Evolutionary conservation across 306 rosid genomes (phyloP), one percentile per base, ranked within the genome.

Genomic region (Pyrus pyrifolia): DNA sequence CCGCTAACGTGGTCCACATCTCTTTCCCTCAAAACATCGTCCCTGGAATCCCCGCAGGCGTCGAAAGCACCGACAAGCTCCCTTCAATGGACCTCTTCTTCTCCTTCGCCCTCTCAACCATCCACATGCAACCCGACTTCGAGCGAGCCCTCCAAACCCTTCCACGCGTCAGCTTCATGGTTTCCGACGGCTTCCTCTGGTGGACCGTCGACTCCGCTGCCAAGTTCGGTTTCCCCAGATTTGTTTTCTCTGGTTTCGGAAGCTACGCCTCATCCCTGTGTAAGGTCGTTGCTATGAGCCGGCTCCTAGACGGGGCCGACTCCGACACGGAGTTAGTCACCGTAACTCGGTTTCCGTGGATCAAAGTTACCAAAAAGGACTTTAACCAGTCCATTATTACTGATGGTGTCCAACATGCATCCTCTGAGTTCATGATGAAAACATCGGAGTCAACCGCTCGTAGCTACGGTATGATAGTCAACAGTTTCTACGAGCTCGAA

Each of bases 111-210:
- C 3, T 4, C 33, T 76, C 89, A 67, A 81, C 85, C 4, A 59
- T 18, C 4, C 44, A 11, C 46, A 84, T 88, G 82, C 82, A 80
- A 52, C 70, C 55, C 6, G 72, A 85, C 62, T 86, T 88, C 59
- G 92, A 86, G 7, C 17, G 21, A 3, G 72, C 65, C 2, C 88
- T 86, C 2, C 59, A 19, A 35, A 38, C 70, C 17, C 82, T 83
- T 14, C 80, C 85, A 1, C 72, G 66, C 1, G 74, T 78, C 45
- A 82, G 79, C 72, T 83, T 86, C 83, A 13, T 88, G 14, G 74
- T 88, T 73, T 79, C 89, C 22, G 89, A 88, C 31, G 62, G 74
- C 17, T 88, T 86, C 67, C 82, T 88, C 22, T 86, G 88, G 89
- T 86, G 89, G 89, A 86, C 92, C 1, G 53, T 33, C 1, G 84